Base-by-base conservation (phyloP, 2,329 filamentous ascomycete species). In the Corinectria fuckeliana region DNA sequence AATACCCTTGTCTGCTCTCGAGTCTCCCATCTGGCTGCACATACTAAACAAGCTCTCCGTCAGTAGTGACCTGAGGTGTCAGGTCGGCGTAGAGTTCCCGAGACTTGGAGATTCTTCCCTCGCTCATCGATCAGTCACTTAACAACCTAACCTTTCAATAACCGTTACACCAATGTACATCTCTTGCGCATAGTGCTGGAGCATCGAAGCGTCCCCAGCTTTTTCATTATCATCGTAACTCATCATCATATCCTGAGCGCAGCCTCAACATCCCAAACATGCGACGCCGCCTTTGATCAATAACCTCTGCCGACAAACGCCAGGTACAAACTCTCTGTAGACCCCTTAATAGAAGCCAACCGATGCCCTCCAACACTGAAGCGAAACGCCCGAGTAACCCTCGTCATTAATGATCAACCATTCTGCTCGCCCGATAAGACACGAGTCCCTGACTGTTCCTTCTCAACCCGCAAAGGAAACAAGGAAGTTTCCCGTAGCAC, bases 1-100 rank as follows among this genome's bases (percentile, higher is more conserved):
- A 63, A 63, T 63, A 63, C 61, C 61, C 61, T 30, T 58, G 55
- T 42, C 18, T 28, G 14, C 26, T 28, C 8, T 11, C 4, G 11
- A 14, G 26, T 28, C 13, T 50, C 36, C 42, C 20, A 8, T 28
- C 9, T 8, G 42, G 42, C 25, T 45, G 20, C 25, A 28, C 25
- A 18, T 28, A 11, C 25, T 16, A n/a, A 28, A 28, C 9, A 10
- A 28, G 7, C 8, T 18, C 20, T n/a, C 9, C 16, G 9, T 8
- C 25, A 45, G n/a, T 28, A 10, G 42, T 28, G 11, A 45, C n/a
- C n/a, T 28, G 10, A 45, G 9, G 9, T 9, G 42, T 16, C 23
- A 16, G 25, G n/a, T 30, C n/a, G 23, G 42, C 25, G 18, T 2
- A 14, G 14, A 10, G 13, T 28, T 11, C n/a, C 23, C 13, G 4